Percentiles rank a stretch among this genome's conserved stretches.
phyloP scores from a whole-genome alignment of 2,329 filamentous ascomycete genomes.

The Metarhizium anisopliae region DNA sequence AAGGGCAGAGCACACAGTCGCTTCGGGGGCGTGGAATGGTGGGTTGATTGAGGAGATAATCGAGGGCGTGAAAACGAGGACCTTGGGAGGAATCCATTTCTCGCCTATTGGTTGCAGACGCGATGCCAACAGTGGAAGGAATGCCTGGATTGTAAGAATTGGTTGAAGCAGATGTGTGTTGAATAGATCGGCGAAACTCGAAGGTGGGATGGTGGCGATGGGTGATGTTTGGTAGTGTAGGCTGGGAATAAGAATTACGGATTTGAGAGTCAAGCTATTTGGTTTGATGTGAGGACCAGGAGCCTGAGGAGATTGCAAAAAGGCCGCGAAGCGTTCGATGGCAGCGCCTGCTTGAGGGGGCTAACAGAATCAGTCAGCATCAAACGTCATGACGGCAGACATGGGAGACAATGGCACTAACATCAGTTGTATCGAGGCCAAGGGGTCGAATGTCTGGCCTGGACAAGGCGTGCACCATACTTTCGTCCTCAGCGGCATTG shows the following conservation, averaged over 20 bases:
- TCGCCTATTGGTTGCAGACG: conserved; percentile 45
- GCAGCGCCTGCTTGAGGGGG: conserved; percentile 58
- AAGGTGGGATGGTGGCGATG: conserved; percentile 75
- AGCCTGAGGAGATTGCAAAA: conserved; percentile 65
- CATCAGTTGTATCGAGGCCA: conserved; percentile 73
- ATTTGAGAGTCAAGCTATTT: conserved; percentile 67
- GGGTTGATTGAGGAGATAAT: conserved; percentile 74
- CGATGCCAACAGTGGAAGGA: conserved; percentile 68
- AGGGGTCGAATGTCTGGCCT: conserved; percentile 75
- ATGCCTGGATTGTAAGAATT: conserved; percentile 79
- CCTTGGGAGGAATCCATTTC: conserved; percentile 49
- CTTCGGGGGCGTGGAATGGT: conserved; percentile 78
- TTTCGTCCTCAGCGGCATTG: conserved; percentile 76
- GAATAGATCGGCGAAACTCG: conserved; percentile 79
- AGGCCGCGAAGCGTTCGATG: conserved; percentile 61
- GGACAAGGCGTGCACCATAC: conserved; percentile 65
- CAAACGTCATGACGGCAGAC: background rate
- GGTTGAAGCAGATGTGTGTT: conserved; percentile 88
- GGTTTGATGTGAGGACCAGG: conserved; percentile 68
- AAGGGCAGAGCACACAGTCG: conserved; percentile 77
- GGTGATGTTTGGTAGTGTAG: conserved; percentile 73
- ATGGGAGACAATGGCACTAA: conserved; percentile 29
- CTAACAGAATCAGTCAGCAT: conserved; percentile 28
- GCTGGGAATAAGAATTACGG: conserved; percentile 76
- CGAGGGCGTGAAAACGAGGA: conserved; percentile 70